Evolutionary conservation across 2,329 filamentous ascomycete species (phyloP).

Genomic region (Seiridium unicorne): DNA sequence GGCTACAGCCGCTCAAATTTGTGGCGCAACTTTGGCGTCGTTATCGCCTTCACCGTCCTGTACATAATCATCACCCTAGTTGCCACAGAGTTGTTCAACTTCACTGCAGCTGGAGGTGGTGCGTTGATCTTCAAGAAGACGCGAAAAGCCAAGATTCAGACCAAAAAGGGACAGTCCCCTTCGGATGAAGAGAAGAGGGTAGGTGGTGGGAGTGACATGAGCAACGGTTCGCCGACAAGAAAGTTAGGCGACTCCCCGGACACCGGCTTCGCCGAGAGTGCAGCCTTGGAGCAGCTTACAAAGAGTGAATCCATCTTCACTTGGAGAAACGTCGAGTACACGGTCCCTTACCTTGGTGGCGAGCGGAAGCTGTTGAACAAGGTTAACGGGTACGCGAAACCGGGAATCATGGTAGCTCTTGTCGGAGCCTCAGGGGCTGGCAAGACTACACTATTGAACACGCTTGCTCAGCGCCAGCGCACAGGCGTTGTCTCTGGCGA

Average conservation of each 20-base stretch:
- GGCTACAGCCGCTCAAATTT: conserved; percentile 56
- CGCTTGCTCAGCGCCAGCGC: conserved; percentile 35
- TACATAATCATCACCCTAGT: conserved; percentile 72
- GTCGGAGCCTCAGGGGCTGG: conserved; percentile 65
- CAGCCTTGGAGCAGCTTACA: conserved; percentile 38
- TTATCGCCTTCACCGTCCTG: conserved; percentile 72
- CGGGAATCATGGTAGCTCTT: conserved; percentile 75
- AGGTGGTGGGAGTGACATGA: conserved; percentile 20
- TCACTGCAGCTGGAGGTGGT: conserved; percentile 61
- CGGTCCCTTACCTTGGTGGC: conserved; percentile 65
- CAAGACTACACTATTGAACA: conserved; percentile 40
- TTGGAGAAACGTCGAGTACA: conserved; percentile 70
- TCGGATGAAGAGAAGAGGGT: conserved; percentile 59
- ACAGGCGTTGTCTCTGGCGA: conserved; percentile 64
- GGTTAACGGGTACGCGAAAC: conserved; percentile 76
- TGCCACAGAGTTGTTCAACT: conserved; percentile 67
- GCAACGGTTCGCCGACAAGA: conserved; percentile 20
- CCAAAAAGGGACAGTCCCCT: conserved; percentile 38
- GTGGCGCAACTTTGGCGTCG: conserved; percentile 77
- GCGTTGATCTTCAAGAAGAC: conserved; percentile 71
- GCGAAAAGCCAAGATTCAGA: conserved; percentile 54
- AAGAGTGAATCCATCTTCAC: conserved; percentile 67
- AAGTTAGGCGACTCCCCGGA: conserved; percentile 13
- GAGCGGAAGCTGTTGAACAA: conserved; percentile 63
- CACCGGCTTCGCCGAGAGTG: conserved; percentile 21